Evolutionary conservation across 345 rosid species (phyloP), one percentile per base, ranked within the genome.

Genomic region (Brassica napus): DNA sequence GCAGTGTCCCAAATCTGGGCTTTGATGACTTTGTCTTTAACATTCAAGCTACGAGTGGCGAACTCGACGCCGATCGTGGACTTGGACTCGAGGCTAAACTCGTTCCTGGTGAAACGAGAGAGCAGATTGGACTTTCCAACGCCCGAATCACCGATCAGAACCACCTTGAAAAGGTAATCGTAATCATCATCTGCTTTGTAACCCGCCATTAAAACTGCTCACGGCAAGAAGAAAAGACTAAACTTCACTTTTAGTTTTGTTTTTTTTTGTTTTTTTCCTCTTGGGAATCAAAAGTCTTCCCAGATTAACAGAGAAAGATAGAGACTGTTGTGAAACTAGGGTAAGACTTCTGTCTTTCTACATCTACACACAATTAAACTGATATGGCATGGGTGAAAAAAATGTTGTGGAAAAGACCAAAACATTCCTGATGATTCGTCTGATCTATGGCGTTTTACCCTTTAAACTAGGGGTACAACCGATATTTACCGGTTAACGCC

Each of bases 1-100:
- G 98, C 98, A 67, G 98, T 93, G 75, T 93, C 98, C 98, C 98
- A 93, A 91, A 93, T 93, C 97, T 93, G 98, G 79, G 98, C 94
- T 80, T 93, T 93, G 84, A 93, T 88, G 77, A 93, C 86, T 80
- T 93, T 93, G 15, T 86, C 86, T 82, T 93, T 92, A 31, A 93
- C 94, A 74, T 78, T 89, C 85, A 93, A 84, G 89, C 98, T 93
- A 60, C 98, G 94, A 79, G 98, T 93, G 14, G 98, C 98, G 84
- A 93, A 93, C 92, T 93, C 98, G 0, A 93, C 98, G 1, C 98
- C 98, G 32, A 93, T 93, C 37, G 98, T 93, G 73, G 98, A 89
- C 81, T 91, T 93, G 61, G 98, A 91, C 83, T 93, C 98, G 67
- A 93, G 93, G 75, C 94, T 93, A 74, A 93, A 93, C 88, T 93